Base-by-base conservation (phyloP, 2,329 filamentous ascomycete genomes). In the Colletotrichum lupini region DNA sequence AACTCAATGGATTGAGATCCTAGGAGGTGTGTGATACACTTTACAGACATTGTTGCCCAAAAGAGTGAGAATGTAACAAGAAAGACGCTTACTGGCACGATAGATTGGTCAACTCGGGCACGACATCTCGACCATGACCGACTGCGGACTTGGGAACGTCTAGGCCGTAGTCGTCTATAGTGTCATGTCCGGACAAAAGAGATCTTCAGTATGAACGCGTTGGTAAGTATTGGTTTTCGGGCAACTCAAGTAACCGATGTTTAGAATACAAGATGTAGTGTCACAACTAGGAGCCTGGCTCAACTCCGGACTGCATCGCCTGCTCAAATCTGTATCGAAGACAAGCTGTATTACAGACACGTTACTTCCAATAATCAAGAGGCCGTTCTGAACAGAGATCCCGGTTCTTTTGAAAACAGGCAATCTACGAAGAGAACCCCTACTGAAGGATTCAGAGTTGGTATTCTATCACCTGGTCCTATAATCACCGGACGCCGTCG, bases 1-100 rank as follows among this genome's bases (percentile, higher is more conserved):
- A 14, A 14, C 28, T 61, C 24, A 30, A 73, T 58, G 66, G 70
- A 55, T 73, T n/a, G 58, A 12, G 30, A 59, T 65, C 70, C 57
- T 55, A 24, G 65, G 19, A 49, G 30, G 30, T 49, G 56, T 19
- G 68, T 61, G 35, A 58, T 56, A 35, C 30, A 60, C 52, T 68
- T 56, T 24, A 24, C 65, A 63, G 66, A 32, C 42, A 69, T 26
- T 26, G 1, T 26, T 32, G 49, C 62, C 53, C 62, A 42, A 37
- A 65, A 30, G 30, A 26, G 52, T 52, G 28, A 42, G 52, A 42
- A 65, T 56, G 22, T 37, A 46, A 57, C 62, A 9, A 22, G 26
- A 7, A 16, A 59, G 19, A 59, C 11, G 53, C 24, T 57, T 19
- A 30, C 53, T 11, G n/a, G 32, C 52, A n/a, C 16, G n/a, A 30